Percentiles rank a stretch among this genome's conserved stretches.
Evolutionary conservation across 2,329 filamentous ascomycete genomes (phyloP).

Genomic region (Alternaria ethzedia): DNA sequence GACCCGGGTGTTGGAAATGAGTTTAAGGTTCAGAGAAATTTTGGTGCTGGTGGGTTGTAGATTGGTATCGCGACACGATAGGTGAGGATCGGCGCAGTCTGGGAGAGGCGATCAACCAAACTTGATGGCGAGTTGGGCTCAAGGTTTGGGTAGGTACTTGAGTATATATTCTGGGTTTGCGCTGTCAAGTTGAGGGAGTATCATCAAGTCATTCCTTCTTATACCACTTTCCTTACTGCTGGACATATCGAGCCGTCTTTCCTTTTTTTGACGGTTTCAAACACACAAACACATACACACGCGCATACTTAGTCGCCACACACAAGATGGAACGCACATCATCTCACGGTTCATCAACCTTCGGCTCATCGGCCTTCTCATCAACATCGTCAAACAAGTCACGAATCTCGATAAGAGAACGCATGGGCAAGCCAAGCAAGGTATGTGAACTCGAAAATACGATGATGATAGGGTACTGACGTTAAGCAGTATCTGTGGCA

Average conservation of each 20-base stretch:
- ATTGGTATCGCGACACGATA: background rate
- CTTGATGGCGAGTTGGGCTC: background rate
- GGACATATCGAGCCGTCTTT: background rate
- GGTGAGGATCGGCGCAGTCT: background rate
- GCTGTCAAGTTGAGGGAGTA: background rate
- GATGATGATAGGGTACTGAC: background rate
- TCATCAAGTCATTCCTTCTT: background rate
- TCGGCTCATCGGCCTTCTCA: background rate
- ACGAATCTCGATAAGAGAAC: background rate
- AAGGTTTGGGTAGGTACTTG: background rate
- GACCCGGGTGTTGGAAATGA: background rate
- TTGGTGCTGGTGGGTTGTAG: background rate
- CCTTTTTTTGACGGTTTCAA: background rate
- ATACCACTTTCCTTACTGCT: background rate
- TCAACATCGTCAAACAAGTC: background rate
- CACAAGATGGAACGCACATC: background rate
- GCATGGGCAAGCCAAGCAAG: background rate
- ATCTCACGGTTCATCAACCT: background rate
- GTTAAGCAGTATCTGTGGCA: conserved; percentile 4
- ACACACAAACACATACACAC: background rate
- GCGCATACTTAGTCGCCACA: background rate
- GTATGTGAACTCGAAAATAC: background rate
- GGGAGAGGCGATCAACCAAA: background rate
- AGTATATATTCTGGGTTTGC: background rate
- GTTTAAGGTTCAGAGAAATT: background rate